Evolutionary conservation across 768 basidiomycete species (phyloP), one percentile per base, ranked within the genome.

Genomic region (Hypsizygus marmoreus): DNA sequence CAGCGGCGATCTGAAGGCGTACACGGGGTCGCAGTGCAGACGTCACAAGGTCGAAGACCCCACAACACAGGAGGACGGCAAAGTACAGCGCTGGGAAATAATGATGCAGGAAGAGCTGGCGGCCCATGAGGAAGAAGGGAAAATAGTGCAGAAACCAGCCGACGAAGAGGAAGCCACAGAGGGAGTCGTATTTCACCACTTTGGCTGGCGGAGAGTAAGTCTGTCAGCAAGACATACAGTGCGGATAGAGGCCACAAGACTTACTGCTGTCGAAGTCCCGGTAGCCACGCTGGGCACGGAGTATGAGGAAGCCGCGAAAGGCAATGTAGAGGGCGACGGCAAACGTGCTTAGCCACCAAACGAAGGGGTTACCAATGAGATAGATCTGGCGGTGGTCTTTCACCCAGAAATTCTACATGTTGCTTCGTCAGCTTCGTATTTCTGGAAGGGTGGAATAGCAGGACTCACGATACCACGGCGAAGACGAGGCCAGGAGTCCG

Each of bases 71-170:
- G 10, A 99, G 79, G 54, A 92, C 82, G n/a, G 88, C 84, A 55
- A 90, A 95, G 61, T 93, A 95, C n/a, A 99, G 74, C 0, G 95
- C 93, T 0, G 95, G 97, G 70, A 98, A 88, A 65, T 98, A 98
- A 70, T 98, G 97, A 62, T 98, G 95, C 17, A 99, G 69, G 80
- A 99, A 99, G 35, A 98, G 84, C 60, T 99, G 97, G 16, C 97
- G 92, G 32, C 79, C 72, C 95, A 98, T 98, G 54, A 98, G 73
- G 81, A 84, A 98, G 81, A 99, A 99, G 11, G 97, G 97, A 62
- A 91, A 76, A 69, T 97, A 98, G 71, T 98, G 97, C 25, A 99
- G 62, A 19, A 74, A 72, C 92, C 95, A 99, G 36, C 92, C 94
- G 24, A 91, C 65, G 72, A 92, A 87, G 46, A 97, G 80, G 81